Evolutionary conservation across 805 yeast genomes (phyloP).

Genomic region (Torulaspora franciscae): DNA sequence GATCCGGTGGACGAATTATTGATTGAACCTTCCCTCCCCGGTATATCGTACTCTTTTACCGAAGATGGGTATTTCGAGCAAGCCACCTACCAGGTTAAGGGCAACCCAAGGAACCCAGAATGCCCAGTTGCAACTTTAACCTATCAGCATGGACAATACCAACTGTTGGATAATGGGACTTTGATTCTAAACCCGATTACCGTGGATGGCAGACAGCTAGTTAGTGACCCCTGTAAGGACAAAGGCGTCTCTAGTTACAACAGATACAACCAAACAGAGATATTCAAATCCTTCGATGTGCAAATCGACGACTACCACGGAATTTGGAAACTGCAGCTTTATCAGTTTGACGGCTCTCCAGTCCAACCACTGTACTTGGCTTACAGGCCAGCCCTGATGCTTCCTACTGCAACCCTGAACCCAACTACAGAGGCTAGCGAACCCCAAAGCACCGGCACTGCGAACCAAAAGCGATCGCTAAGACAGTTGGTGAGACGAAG

Average conservation of each 20-base stretch:
- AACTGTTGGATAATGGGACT: slow-evolving; percentile 58
- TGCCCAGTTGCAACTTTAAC: slow-evolving; percentile 81
- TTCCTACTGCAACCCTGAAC: slow-evolving; percentile 86
- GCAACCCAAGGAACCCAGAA: slow-evolving; percentile 67
- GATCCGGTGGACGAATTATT: slow-evolving; percentile 94
- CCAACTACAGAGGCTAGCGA: slow-evolving; percentile 49
- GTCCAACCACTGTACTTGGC: slow-evolving; percentile 88
- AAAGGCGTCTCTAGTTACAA: slow-evolving; percentile 56
- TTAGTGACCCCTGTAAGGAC: slow-evolving; percentile 81
- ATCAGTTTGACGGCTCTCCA: slow-evolving; percentile 71
- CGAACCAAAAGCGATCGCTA: slow-evolving; percentile 36
- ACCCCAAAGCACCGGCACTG: slow-evolving; percentile 29
- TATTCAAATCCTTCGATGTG: slow-evolving; percentile 54
- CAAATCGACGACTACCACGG: slow-evolving; percentile 78
- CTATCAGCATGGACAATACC: slow-evolving; percentile 86
- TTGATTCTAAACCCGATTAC: slow-evolving; percentile 64
- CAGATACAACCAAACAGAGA: slow-evolving; percentile 65
- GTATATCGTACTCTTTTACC: slow-evolving; percentile 88
- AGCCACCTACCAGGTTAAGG: slow-evolving; percentile 73
- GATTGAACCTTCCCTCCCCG: slow-evolving; percentile 94
- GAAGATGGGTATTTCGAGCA: slow-evolving; percentile 88
- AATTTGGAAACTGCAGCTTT: slow-evolving; percentile 65
- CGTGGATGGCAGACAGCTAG: slow-evolving; percentile 89
- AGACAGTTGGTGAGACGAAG: slow-evolving; percentile 57
- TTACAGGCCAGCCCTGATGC: slow-evolving; percentile 91